Conservation (phyloP, 2,329 filamentous ascomycete genomes). For the Botrytis fabae region DNA sequence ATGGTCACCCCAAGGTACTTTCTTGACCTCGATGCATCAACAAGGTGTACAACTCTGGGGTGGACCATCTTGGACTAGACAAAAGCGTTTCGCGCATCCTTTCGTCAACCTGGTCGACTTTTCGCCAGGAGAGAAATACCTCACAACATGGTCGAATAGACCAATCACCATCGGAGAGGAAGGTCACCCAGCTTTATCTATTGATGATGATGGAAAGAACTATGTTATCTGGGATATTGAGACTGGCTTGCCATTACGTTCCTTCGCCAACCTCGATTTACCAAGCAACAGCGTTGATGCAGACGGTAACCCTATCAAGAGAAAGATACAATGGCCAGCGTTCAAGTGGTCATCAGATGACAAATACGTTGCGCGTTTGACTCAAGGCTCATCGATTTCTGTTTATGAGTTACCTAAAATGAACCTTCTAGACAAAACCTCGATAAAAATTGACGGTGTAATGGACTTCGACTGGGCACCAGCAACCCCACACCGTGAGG, state of each 20-base stretch:
- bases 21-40: constrained; percentile 88
- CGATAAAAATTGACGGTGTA: constrained; percentile 94
- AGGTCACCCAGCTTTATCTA: constrained; percentile 76
- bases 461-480: constrained; percentile 99
- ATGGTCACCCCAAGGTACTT: constrained; percentile 96
- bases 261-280: constrained; percentile 86
- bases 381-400: constrained; percentile 83
- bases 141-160: constrained; percentile 95
- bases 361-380: constrained; percentile 93
- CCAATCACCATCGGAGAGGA: constrained; percentile 90
- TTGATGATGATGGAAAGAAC: constrained; percentile 98
- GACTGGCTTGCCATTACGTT: constrained; percentile 84
- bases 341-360: constrained; percentile 99
- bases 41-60: constrained; percentile 98
- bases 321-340: constrained; percentile 95
- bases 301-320: constrained; percentile 69
- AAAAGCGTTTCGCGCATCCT: constrained; percentile 91
- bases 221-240: constrained; percentile 98
- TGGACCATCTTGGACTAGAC: constrained; percentile 81
- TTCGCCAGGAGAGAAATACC: constrained; percentile 87
- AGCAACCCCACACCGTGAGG: constrained; percentile 75
- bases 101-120: constrained; percentile 96
- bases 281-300: constrained; percentile 61
- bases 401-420: constrained; percentile 88
- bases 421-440: constrained; percentile 85